Base-by-base conservation (phyloP, 2,329 filamentous ascomycete species). In the Penicillium sp. region DNA sequence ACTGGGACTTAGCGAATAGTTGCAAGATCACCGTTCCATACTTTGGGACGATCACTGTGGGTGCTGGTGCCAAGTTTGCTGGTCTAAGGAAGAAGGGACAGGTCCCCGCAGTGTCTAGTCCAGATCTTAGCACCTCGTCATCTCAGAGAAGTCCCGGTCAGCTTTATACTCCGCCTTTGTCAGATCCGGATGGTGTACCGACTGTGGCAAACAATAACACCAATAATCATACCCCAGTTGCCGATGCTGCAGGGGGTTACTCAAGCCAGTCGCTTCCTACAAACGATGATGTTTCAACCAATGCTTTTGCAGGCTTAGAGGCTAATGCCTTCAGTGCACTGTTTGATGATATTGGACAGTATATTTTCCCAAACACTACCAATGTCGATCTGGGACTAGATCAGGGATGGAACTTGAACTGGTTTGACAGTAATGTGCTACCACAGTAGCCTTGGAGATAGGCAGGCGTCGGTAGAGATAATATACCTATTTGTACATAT, bases 1-100 rank as follows among this genome's bases (percentile, higher is more conserved):
- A 33, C 14, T 45, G 50, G 27, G 11, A 35, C 3, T 14, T 39
- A 33, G 23, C 19, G 6, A 4, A 21, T 8, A 68, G 62, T 5
- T 78, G 73, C 60, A 76, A 77, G 62, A 72, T 78, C 19, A 73
- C 74, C 5, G 74, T 81, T 23, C 78, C 78, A 2, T 80, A 77
- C 56, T 80, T 80, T 69, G 76, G 82, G 23, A 80, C 73, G 10
- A 72, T 78, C 33, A 69, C 70, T 9, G 69, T 78, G 8, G 69
- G 72, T 7, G 65, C 69, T 5, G 73, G 74, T 31, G 69, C 70
- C 35, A 72, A 72, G 11, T 70, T 73, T 31, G 60, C 64, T 13
- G 62, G 55, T 19, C 23, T 21, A 14, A 50, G 60, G 25, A 56
- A 25, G 25, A 61, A 56, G 16, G 54, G 49, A 16, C 60, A 65